Percentiles rank a stretch among this genome's conserved stretches.
Conservation (phyloP, 768 basidiomycete genomes). For the Suillus placidus region DNA sequence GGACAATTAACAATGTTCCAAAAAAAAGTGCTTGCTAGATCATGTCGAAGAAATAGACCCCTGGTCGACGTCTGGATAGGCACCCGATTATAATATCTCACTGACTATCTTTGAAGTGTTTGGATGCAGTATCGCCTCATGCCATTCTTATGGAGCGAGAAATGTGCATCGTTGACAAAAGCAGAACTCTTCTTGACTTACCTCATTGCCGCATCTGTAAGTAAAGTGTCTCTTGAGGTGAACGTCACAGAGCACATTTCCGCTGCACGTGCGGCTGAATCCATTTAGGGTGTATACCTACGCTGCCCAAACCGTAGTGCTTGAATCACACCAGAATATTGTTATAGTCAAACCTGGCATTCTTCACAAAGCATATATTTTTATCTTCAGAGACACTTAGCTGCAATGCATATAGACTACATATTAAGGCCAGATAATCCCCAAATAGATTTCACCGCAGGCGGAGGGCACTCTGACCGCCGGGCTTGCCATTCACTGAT, state of each 20-base stretch:
- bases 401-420: background rate
- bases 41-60: background rate
- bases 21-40: too few relatives aligned
- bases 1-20: too few relatives aligned
- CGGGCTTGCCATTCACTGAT: slow-evolving; percentile 9
- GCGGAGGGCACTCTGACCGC: background rate
- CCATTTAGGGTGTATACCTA: background rate
- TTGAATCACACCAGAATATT: background rate
- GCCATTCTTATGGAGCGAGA: background rate
- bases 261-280: background rate
- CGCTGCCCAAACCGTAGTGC: background rate
- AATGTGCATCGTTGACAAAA: background rate
- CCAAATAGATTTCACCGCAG: slow-evolving; percentile 8
- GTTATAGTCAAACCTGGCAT: background rate
- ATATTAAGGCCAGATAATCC: background rate
- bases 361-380: background rate
- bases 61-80: background rate
- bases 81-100: background rate
- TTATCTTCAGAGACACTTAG: background rate
- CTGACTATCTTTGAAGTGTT: background rate
- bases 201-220: background rate
- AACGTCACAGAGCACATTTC: background rate
- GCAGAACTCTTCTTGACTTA: background rate
- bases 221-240: background rate
- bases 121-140: background rate